Conservation (phyloP, 495 filamentous ascomycete species). For the Sphaerosporella brunnea region DNA sequence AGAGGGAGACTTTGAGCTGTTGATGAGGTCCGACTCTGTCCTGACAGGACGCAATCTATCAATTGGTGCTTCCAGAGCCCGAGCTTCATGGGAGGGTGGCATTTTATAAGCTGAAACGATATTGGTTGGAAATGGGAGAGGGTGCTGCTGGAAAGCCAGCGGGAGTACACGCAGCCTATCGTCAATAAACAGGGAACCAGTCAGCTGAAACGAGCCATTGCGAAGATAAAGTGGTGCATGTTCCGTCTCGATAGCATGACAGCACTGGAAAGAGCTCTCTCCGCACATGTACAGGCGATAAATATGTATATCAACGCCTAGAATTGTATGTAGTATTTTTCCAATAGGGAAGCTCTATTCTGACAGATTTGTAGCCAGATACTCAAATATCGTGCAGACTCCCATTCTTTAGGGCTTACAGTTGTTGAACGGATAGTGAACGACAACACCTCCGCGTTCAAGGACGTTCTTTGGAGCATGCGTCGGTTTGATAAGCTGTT, state of each 20-base stretch:
- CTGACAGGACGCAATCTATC: not conserved
- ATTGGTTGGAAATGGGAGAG: too few relatives aligned
- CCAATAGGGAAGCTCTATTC: not conserved
- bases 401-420: too few relatives aligned
- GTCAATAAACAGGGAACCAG: not conserved
- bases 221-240: not conserved
- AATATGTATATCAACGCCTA: not conserved
- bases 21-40: too few relatives aligned
- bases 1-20: constrained; percentile 3
- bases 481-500: not conserved
- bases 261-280: not conserved
- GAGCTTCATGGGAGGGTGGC: not conserved
- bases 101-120: not conserved
- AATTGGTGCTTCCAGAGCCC: constrained; percentile 1
- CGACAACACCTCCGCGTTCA: not conserved
- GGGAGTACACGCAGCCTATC: not conserved
- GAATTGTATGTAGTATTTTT: not conserved
- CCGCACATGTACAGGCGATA: not conserved
- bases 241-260: not conserved
- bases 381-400: not conserved
- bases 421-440: not conserved
- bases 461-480: not conserved
- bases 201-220: not conserved
- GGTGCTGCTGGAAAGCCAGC: too few relatives aligned
- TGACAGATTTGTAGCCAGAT: not conserved